These are phyloP conservation scores for Xylaria curta DNA, from an alignment of 495 filamentous ascomycete genomes.

Conservation along the genomic window DNA sequence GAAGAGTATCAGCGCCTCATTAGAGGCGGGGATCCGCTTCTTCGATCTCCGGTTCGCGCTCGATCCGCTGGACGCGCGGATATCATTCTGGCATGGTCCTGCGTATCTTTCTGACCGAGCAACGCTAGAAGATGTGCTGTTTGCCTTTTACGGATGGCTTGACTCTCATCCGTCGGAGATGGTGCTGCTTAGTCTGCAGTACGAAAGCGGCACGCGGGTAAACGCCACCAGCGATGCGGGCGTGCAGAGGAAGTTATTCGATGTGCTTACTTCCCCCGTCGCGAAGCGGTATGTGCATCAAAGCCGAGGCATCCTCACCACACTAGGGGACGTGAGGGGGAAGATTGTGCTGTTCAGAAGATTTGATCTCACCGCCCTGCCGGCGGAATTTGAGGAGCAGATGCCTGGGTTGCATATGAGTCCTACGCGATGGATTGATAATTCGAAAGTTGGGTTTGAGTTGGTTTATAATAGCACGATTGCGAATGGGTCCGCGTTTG, in stretches of 20 bases:
- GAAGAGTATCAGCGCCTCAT: conserved; percentile 42
- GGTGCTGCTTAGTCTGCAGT: conserved; percentile 81
- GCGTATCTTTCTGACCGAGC: conserved; percentile 54
- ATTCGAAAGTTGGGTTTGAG: conserved; percentile 60
- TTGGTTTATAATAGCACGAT: conserved; percentile 51
- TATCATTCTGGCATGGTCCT: conserved; percentile 59
- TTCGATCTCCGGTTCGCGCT: conserved; percentile 60
- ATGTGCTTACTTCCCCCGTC: conserved; percentile 68
- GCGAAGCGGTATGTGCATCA: conserved; percentile 60
- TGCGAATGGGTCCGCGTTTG: conserved; percentile 66
- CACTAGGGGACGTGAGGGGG: conserved; percentile 75
- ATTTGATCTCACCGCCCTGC: conserved; percentile 64
- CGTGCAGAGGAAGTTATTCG: conserved; percentile 68
- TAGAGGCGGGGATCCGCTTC: conserved; percentile 56
- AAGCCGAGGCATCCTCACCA: conserved; percentile 67
- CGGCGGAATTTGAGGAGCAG: conserved; percentile 56
- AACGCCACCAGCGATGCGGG: conserved; percentile 56
- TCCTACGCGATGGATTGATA: conserved; percentile 78
- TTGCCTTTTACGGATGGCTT: conserved; percentile 62
- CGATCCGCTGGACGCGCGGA: conserved; percentile 50
- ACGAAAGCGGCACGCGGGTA: conserved; percentile 72
- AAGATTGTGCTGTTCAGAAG: conserved; percentile 82
- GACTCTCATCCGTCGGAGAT: conserved; percentile 71
- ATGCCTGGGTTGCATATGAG: conserved; percentile 72
- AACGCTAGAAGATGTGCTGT: conserved; percentile 55